Evolutionary conservation across 306 rosid genomes (phyloP).

Genomic region (Cicer chorassanicum): DNA sequence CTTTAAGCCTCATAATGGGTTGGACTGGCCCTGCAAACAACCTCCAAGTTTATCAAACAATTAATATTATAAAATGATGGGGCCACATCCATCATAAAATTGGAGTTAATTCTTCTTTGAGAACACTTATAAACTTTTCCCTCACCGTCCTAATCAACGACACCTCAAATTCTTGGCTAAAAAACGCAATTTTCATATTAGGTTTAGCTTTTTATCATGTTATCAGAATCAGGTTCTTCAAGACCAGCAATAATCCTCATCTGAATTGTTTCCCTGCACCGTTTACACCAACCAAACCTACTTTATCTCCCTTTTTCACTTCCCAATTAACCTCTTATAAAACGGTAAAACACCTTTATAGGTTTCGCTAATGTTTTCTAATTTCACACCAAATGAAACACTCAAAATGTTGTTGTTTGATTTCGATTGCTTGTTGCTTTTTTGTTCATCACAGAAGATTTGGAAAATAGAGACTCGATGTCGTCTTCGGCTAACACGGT

Average conservation of each 20-base stretch:
- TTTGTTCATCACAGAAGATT: slow-evolving; percentile 50
- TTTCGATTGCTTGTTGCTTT: slow-evolving; percentile 51
- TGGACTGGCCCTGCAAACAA: too few relatives aligned
- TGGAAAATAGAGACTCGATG: slow-evolving; percentile 76
- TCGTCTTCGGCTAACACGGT: slow-evolving; percentile 48
- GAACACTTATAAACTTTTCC: slow-evolving; percentile 87
- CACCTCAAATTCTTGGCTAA: slow-evolving; percentile 95
- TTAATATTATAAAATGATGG: too few relatives aligned
- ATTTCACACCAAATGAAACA: slow-evolving; percentile 78
- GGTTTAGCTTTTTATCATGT: slow-evolving; percentile 71
- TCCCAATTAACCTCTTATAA: slow-evolving; percentile 85
- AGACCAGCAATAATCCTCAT: slow-evolving; percentile 86
- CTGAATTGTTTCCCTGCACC: slow-evolving; percentile 95
- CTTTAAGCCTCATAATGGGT: too few relatives aligned
- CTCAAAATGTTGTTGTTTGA: slow-evolving; percentile 60
- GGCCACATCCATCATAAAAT: too few relatives aligned
- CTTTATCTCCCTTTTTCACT: slow-evolving; percentile 89
- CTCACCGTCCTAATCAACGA: slow-evolving; percentile 77
- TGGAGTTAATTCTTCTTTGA: slow-evolving; percentile 64
- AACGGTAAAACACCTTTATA: slow-evolving; percentile 76
- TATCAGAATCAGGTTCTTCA: slow-evolving; percentile 86
- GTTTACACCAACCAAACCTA: slow-evolving; percentile 90
- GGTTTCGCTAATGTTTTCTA: slow-evolving; percentile 71
- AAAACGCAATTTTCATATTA: slow-evolving; percentile 85
- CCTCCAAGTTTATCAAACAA: too few relatives aligned